These are phyloP conservation scores for Coprinopsis strossmayeri DNA, from an alignment of 768 basidiomycete genomes.

Conservation along the genomic window DNA sequence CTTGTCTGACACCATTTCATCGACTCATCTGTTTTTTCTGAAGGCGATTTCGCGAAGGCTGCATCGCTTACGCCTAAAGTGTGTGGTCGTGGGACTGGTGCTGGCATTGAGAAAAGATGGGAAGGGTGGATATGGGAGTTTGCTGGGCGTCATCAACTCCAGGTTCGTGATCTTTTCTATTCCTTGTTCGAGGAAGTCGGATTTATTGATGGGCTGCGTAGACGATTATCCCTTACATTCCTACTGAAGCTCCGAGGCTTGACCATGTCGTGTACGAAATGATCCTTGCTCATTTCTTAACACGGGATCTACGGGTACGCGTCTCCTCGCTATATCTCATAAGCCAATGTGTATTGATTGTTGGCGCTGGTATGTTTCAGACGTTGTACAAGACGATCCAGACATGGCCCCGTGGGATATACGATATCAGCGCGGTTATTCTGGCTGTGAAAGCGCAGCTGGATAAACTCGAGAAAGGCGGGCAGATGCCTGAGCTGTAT, in stretches of 20 bases:
- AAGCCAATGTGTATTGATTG: neutral
- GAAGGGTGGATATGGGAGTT: constrained; percentile 94
- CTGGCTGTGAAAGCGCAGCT: constrained; percentile 83
- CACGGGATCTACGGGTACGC: constrained; percentile 65
- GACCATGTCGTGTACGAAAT: constrained; percentile 89
- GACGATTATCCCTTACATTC: constrained; percentile 87
- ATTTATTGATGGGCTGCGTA: constrained; percentile 22
- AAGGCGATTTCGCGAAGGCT: constrained; percentile 64
- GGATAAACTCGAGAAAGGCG: constrained; percentile 33
- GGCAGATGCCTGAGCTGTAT: constrained; percentile 40
- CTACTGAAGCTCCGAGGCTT: constrained; percentile 75
- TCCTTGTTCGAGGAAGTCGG: neutral
- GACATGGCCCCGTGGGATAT: constrained; percentile 88
- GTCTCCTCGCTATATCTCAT: neutral
- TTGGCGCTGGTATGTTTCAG: constrained; percentile 38
- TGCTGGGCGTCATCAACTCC: constrained; percentile 71
- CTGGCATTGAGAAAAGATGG: constrained; percentile 74
- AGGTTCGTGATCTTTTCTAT: constrained; percentile 39
- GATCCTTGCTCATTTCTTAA: constrained; percentile 83
- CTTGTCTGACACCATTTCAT: too few species aligned
- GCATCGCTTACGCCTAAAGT: constrained; percentile 82
- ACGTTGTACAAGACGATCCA: constrained; percentile 71
- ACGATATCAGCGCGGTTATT: constrained; percentile 82
- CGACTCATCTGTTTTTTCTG: neutral
- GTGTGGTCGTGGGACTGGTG: constrained; percentile 36